Base-by-base conservation (phyloP, 768 basidiomycete genomes). In the Collybia nuda region DNA sequence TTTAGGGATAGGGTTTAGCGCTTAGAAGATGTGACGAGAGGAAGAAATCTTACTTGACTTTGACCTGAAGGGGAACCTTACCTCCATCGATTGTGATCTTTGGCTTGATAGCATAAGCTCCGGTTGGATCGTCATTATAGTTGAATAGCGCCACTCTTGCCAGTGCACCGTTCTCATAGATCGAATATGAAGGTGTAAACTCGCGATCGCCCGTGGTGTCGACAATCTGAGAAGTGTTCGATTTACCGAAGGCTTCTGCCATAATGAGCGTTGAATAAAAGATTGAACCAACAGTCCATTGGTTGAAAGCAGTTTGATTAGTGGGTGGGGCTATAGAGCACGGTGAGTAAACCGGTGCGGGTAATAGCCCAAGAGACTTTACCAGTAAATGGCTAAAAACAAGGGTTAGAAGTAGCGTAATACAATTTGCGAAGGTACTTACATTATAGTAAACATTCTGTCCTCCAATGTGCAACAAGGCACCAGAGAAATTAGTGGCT, bases 221-320 rank as follows among this genome's bases (percentile, higher is more conserved):
- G 22, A 89, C 66, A 24, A 93, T 75, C 50, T 80, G 87, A 1
- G 87, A 81, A 3, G 65, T 69, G 63, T 84, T 84, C 38, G 79
- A 77, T 38, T 75, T 71, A 12, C 88, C 89, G 26, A 93, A 73
- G 2, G 78, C 74, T 65, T 93, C 90, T 2, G 90, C 80, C 37
- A 88, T 72, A 52, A 85, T 32, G 12, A 32, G 32, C 7, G 32
- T 32, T 3, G 90, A 76, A 66, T 92, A 93, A 69, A 87, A 90
- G 40, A 86, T 67, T 0, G 86, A 78, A 2, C 87, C 87, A 35
- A 87, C 74, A 1, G 86, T 86, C 88, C 89, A 92, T 65, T 86
- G 71, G 51, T 77, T 77, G 64, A 73, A 81, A 0, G 70, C 55
- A 0, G 81, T 77, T 55, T 82, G 73, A 56, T 84, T 86, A 2